A percentile compares a stretch with the other conserved stretches of the same genome.
These are phyloP conservation scores for Tolypocladium sp. DNA, from an alignment of 2,329 filamentous ascomycete species.

Conservation along the genomic window DNA sequence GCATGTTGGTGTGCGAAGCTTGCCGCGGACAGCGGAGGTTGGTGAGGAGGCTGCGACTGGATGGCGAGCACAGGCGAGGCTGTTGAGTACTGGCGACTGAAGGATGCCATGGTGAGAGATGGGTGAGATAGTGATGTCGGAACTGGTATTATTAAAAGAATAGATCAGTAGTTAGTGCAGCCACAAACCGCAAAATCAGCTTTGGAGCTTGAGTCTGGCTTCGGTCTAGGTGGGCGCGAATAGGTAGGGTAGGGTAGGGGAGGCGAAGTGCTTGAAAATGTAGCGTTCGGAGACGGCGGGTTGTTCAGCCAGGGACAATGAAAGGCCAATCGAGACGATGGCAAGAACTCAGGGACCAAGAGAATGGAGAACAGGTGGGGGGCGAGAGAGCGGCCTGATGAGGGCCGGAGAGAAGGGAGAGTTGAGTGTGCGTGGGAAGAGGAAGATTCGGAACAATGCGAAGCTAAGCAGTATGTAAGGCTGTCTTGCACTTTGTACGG, in stretches of 20 bases:
- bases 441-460: neutral
- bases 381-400: neutral
- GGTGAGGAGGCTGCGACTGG: slow-evolving; percentile 22
- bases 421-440: neutral
- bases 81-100: slow-evolving; percentile 29
- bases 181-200: slow-evolving; percentile 17
- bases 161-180: slow-evolving; percentile 20
- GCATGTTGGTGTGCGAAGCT: slow-evolving; percentile 16
- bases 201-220: neutral
- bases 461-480: neutral
- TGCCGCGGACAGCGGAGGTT: slow-evolving; percentile 20
- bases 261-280: neutral
- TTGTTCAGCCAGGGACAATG: neutral
- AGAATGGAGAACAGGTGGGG: neutral
- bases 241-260: neutral
- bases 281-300: neutral
- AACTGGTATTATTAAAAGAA: slow-evolving; percentile 10
- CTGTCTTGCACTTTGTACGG: neutral
- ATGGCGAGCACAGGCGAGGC: slow-evolving; percentile 36
- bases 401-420: neutral
- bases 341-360: neutral
- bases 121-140: slow-evolving; percentile 1
- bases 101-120: slow-evolving; percentile 30
- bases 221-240: neutral
- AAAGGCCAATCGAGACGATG: neutral